Percentiles rank a stretch among this genome's conserved stretches.
phyloP scores from a whole-genome alignment of 164 flowering plant species.

The Akebia trifoliata region DNA sequence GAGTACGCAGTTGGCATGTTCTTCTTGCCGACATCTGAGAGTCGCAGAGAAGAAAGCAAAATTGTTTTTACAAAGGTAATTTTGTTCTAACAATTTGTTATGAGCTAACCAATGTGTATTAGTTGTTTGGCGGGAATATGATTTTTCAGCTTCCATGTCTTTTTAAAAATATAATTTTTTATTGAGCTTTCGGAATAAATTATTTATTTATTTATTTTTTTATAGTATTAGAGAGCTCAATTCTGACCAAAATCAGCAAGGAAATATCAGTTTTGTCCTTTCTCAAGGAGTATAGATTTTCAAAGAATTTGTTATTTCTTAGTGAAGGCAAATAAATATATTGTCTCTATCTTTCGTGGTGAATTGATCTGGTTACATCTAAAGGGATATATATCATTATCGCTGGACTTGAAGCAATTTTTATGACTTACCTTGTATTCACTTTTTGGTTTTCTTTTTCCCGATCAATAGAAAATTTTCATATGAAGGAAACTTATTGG shows the following conservation, averaged over 20 bases:
- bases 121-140: not conserved
- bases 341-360: not conserved
- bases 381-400: not conserved
- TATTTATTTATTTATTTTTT: too few relatives aligned
- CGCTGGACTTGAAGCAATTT: not conserved
- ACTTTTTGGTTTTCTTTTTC: not conserved
- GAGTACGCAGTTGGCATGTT: slow-evolving; percentile 97
- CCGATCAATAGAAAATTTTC: not conserved
- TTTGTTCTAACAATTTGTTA: not conserved
- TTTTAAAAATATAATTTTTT: too few relatives aligned
- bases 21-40: slow-evolving; percentile 86
- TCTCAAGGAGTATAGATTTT: too few relatives aligned
- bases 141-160: not conserved
- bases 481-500: not conserved
- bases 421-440: not conserved
- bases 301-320: too few relatives aligned
- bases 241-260: too few relatives aligned
- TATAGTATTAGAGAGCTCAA: too few relatives aligned
- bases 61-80: slow-evolving; percentile 77
- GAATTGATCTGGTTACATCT: not conserved
- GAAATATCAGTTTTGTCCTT: too few relatives aligned
- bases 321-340: too few relatives aligned
- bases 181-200: too few relatives aligned
- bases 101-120: not conserved
- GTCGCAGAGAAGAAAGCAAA: slow-evolving; percentile 81